Conservation (phyloP, 164 flowering plant species). For the Stephania yunnanensis region DNA sequence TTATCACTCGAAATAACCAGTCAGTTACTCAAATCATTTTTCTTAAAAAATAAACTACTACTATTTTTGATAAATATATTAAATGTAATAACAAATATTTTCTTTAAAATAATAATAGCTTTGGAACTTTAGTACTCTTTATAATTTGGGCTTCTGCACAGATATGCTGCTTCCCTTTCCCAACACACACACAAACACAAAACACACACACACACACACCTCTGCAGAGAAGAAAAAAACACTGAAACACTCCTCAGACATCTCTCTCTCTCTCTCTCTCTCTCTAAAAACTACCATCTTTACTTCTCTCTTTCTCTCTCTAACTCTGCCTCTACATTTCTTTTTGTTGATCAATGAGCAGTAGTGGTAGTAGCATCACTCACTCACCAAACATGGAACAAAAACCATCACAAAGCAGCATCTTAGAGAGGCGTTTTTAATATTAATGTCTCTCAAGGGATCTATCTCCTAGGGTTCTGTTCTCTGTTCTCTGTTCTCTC, state of each 20-base stretch:
- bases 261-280: not conserved
- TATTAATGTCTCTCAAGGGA: slow-evolving; percentile 1
- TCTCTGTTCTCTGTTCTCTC: not conserved
- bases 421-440: not conserved
- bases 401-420: slow-evolving; percentile 3
- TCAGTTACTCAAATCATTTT: too few relatives aligned
- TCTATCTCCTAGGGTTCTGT: slow-evolving; percentile 11
- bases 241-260: slow-evolving; percentile 6
- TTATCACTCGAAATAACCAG: too few relatives aligned
- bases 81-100: too few relatives aligned
- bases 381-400: slow-evolving; percentile 4
- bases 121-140: slow-evolving; percentile 12
- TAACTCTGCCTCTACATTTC: not conserved
- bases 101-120: not conserved
- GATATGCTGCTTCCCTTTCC: slow-evolving; percentile 24
- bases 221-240: slow-evolving; percentile 1
- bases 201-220: slow-evolving; percentile 1
- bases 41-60: too few relatives aligned
- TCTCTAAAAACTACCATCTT: not conserved
- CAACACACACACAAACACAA: slow-evolving; percentile 16
- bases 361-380: too few relatives aligned
- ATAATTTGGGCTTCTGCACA: slow-evolving; percentile 19
- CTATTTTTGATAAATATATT: too few relatives aligned
- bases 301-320: not conserved
- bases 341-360: not conserved